These are phyloP conservation scores for Akanthomyces muscarius DNA, from an alignment of 2,329 filamentous ascomycete species.

Conservation along the genomic window DNA sequence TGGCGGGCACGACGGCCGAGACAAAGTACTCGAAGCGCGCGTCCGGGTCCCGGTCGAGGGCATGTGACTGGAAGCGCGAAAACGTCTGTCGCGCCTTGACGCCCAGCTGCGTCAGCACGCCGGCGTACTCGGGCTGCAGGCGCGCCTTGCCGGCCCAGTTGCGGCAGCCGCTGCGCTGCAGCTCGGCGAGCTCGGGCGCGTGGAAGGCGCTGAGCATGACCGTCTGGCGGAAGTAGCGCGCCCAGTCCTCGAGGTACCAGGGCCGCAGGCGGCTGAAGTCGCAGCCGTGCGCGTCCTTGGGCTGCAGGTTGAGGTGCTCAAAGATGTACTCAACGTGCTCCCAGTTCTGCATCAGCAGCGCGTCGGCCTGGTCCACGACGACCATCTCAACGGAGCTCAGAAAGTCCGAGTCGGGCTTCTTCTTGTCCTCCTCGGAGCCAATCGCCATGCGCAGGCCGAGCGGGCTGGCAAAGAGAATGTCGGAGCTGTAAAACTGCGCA, in stretches of 20 bases:
- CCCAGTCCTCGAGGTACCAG: slow-evolving; percentile 91
- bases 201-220: slow-evolving; percentile 77
- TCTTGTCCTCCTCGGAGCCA: slow-evolving; percentile 65
- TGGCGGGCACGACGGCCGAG: slow-evolving; percentile 70
- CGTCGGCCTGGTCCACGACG: slow-evolving; percentile 87
- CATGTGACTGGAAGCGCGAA: slow-evolving; percentile 71
- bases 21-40: slow-evolving; percentile 88
- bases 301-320: slow-evolving; percentile 84
- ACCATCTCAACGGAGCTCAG: slow-evolving; percentile 89
- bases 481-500: slow-evolving; percentile 91
- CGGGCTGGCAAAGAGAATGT: slow-evolving; percentile 89
- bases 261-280: slow-evolving; percentile 86
- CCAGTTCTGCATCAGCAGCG: slow-evolving; percentile 97
- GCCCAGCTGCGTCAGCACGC: slow-evolving; percentile 69
- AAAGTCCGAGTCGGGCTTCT: slow-evolving; percentile 76
- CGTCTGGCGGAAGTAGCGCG: slow-evolving; percentile 78
- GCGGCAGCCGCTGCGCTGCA: slow-evolving; percentile 70
- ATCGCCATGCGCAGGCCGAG: slow-evolving; percentile 88
- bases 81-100: slow-evolving; percentile 82
- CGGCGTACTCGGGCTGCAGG: slow-evolving; percentile 63
- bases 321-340: slow-evolving; percentile 92
- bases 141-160: slow-evolving; percentile 80
- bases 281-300: slow-evolving; percentile 83
- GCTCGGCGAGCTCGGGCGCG: slow-evolving; percentile 79
- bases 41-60: slow-evolving; percentile 74